A percentile compares a stretch with the other conserved stretches of the same genome.
These are phyloP conservation scores for Torulaspora maleeae DNA, from an alignment of 805 yeast genomes.

Conservation along the genomic window DNA sequence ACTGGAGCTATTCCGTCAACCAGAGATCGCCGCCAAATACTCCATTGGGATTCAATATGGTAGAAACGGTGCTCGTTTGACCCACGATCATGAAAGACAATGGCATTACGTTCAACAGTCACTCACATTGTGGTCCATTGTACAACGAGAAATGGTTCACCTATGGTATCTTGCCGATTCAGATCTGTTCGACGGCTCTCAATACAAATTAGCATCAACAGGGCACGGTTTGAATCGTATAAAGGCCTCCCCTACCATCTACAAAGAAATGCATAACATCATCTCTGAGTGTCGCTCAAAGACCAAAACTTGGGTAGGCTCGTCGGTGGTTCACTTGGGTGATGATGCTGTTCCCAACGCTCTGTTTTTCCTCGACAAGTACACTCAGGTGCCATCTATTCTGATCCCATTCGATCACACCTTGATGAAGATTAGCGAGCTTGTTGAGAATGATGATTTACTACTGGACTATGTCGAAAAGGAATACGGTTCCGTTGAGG, in stretches of 20 bases:
- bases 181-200: slow-evolving; percentile 54
- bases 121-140: slow-evolving; percentile 66
- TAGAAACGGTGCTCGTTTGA: slow-evolving; percentile 60
- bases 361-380: slow-evolving; percentile 70
- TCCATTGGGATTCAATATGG: slow-evolving; percentile 65
- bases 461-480: slow-evolving; percentile 48
- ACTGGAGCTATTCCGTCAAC: slow-evolving; percentile 44
- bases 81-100: slow-evolving; percentile 71
- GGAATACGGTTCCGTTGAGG: slow-evolving; percentile 54
- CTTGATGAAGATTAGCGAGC: slow-evolving; percentile 49
- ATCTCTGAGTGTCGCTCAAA: slow-evolving; percentile 58
- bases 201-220: slow-evolving; percentile 60
- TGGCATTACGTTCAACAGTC: slow-evolving; percentile 73
- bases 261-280: slow-evolving; percentile 66
- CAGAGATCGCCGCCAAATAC: slow-evolving; percentile 40
- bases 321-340: slow-evolving; percentile 74
- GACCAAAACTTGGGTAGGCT: slow-evolving; percentile 72
- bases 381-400: slow-evolving; percentile 73
- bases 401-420: slow-evolving; percentile 66
- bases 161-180: slow-evolving; percentile 75
- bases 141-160: slow-evolving; percentile 72
- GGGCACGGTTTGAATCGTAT: slow-evolving; percentile 80
- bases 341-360: slow-evolving; percentile 85
- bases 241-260: slow-evolving; percentile 65
- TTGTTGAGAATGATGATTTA: slow-evolving; percentile 45